Evolutionary conservation across 305 asterid species (phyloP), one percentile per base, ranked within the genome.

Genomic region (Ajuga reptans): DNA sequence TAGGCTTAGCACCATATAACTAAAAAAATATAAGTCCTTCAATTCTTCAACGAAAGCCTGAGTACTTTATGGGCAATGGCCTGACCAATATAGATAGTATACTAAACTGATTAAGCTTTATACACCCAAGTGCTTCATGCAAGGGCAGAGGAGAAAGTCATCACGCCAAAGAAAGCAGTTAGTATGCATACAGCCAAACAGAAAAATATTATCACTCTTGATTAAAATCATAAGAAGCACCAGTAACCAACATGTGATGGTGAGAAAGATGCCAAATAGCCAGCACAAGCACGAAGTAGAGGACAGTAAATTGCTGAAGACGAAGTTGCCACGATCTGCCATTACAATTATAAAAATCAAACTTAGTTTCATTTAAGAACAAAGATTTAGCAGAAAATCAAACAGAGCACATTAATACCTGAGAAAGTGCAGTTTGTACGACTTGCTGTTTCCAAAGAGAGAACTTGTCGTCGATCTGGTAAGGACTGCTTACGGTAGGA

Each of bases 221-320:
- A 51, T 24, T 21, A 34, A 52, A 71, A 68, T 78, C 29, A 71
- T 66, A 57, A 60, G 71, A 62, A 70, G 69, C 57, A 51, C 73
- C 75, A 74, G 79, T 58, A 77, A 90, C 99, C 66, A 69, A 93
- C 99, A 79, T 93, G 97, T 77, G 97, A 84, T 67, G 89, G 89
- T 64, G 96, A 90, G 78, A 84, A 93, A 33, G 97, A 93, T 68
- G 96, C 87, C 71, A 93, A 82, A 87, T 87, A 86, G 77, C 99
- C 99, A 71, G 97, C 86, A 57, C 96, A 87, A 68, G 96, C 91
- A 73, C 79, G 97, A 71, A 93, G 96, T 69, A 93, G 86, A 69
- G 95, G 96, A 65, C 85, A 85, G 84, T 86, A 87, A 57, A 78
- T 73, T n/a, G 80, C 73, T 46, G 96, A 93, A 54, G 96, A 87